A percentile compares a stretch with the other conserved stretches of the same genome.
Evolutionary conservation across 1,139 yeast species (phyloP).

Genomic region (Yamadazyma triangularis): DNA sequence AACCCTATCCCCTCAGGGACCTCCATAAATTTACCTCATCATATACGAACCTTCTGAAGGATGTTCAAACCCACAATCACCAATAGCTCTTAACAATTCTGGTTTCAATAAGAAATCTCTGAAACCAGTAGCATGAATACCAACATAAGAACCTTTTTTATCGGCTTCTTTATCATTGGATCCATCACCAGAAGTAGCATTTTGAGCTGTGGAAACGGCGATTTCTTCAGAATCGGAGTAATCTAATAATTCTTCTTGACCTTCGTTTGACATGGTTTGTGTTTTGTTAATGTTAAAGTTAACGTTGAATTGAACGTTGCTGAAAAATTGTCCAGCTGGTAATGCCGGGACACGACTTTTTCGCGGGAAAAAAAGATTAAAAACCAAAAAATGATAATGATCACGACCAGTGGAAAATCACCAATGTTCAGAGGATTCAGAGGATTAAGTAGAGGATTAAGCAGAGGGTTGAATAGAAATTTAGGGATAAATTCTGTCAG

Average conservation of each 20-base stretch:
- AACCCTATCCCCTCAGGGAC: no score
- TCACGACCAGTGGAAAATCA: no score
- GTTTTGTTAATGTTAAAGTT: neutral
- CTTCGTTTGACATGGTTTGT: constrained; percentile 72
- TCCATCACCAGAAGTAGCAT: constrained; percentile 46
- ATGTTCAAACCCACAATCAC: constrained; percentile 99
- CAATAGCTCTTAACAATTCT: constrained; percentile 93
- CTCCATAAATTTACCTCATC: no score
- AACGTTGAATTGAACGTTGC: no score
- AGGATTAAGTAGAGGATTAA: no score
- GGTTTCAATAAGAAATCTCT: constrained; percentile 96
- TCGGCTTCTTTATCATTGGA: constrained; percentile 53
- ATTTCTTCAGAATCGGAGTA: constrained; percentile 97
- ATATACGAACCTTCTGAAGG: constrained; percentile 96
- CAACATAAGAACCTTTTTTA: constrained; percentile 96
- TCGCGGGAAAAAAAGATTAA: no score
- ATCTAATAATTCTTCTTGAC: constrained; percentile 98
- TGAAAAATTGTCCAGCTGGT: no score
- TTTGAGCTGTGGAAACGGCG: constrained; percentile 56
- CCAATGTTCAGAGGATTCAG: no score
- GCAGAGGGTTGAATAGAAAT: no score
- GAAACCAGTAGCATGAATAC: constrained; percentile 97
- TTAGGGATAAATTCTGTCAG: no score
- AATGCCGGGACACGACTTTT: no score
- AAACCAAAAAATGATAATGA: no score